These are phyloP conservation scores for Fusarium pseudoanthophilum DNA, from an alignment of 2,329 filamentous ascomycete species.

Conservation along the genomic window DNA sequence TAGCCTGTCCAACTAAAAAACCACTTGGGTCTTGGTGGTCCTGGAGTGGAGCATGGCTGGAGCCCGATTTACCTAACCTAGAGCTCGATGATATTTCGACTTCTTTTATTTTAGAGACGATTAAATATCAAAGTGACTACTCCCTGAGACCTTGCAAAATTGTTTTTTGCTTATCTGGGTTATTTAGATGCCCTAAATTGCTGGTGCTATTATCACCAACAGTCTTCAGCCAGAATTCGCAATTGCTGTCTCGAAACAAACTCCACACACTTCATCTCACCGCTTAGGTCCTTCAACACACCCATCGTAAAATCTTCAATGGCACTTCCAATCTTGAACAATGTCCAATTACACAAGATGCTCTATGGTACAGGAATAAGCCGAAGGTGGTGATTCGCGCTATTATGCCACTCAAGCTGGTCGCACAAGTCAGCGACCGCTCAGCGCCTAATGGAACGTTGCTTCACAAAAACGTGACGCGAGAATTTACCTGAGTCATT, in stretches of 20 bases:
- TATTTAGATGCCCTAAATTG: accelerated
- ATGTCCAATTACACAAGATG: too few relatives aligned
- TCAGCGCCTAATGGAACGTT: neutral
- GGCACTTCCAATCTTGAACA: too few relatives aligned
- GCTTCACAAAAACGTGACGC: neutral
- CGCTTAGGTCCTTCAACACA: too few relatives aligned
- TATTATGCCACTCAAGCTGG: too few relatives aligned
- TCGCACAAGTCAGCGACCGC: too few relatives aligned
- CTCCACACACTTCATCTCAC: too few relatives aligned
- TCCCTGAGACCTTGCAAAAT: accelerated
- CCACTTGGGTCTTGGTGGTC: too few relatives aligned
- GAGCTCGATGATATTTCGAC: neutral
- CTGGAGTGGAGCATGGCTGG: too few relatives aligned
- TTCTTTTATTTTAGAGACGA: neutral
- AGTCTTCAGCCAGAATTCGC: too few relatives aligned
- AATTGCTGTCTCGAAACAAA: too few relatives aligned
- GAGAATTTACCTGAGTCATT: neutral
- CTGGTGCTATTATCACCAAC: accelerated
- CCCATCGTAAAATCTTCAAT: neutral
- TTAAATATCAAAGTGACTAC: neutral
- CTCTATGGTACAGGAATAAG: too few relatives aligned
- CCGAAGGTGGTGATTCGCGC: too few relatives aligned
- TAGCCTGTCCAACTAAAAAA: neutral
- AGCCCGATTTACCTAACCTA: neutral
- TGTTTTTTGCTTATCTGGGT: accelerated